Evolutionary conservation across 805 yeast species (phyloP).

Genomic region (Ogataea populi-albae): DNA sequence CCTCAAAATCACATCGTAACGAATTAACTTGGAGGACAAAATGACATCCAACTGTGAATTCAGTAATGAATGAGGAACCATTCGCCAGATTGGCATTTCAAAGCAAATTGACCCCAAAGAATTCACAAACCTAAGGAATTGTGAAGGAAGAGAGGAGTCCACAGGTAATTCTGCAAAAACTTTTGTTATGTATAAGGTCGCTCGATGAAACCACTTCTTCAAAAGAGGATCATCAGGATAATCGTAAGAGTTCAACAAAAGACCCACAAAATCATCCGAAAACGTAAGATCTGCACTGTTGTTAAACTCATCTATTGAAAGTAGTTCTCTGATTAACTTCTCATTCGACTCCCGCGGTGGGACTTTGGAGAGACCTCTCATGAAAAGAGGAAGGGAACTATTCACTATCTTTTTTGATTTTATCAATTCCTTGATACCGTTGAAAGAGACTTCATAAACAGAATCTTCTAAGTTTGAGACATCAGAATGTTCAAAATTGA

Average conservation of each 20-base stretch:
- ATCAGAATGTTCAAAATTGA: not conserved
- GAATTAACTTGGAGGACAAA: slow-evolving; percentile 47
- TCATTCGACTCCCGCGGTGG: no score
- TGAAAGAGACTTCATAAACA: slow-evolving; percentile 1
- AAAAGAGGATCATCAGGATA: slow-evolving; percentile 29
- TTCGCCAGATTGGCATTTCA: slow-evolving; percentile 34
- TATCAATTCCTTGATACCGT: slow-evolving; percentile 1
- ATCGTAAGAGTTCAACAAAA: slow-evolving; percentile 5
- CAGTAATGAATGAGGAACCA: slow-evolving; percentile 44
- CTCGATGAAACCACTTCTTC: slow-evolving; percentile 54
- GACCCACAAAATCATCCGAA: slow-evolving; percentile 24
- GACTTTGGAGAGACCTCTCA: no score
- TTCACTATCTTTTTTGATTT: not conserved
- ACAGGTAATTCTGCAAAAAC: slow-evolving; percentile 48
- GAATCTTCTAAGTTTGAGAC: not conserved
- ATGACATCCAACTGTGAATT: slow-evolving; percentile 67
- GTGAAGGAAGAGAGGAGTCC: slow-evolving; percentile 20
- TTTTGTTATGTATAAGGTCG: slow-evolving; percentile 60
- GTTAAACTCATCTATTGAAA: slow-evolving; percentile 29
- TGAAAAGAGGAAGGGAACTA: not conserved
- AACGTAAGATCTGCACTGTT: slow-evolving; percentile 31
- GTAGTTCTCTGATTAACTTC: slow-evolving; percentile 11
- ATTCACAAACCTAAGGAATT: slow-evolving; percentile 31
- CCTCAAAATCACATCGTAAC: slow-evolving; percentile 39
- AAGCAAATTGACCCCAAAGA: slow-evolving; percentile 34